Evolutionary conservation across 2,329 filamentous ascomycete species (phyloP).

Genomic region (Sclerotinia minor): DNA sequence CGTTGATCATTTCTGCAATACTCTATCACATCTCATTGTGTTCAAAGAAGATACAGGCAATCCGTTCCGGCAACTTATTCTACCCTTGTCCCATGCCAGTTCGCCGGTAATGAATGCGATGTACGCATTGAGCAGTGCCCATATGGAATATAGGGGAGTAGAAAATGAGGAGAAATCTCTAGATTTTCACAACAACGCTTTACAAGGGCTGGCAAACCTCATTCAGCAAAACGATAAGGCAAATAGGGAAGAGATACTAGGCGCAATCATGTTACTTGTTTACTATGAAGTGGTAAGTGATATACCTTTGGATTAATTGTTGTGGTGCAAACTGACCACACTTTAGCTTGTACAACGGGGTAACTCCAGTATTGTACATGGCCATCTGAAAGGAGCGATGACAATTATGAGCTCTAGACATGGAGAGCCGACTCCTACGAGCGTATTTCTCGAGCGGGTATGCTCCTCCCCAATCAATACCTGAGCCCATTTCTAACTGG

Average conservation of each 20-base stretch:
- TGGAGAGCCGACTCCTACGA: slow-evolving; percentile 50
- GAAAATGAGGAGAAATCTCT: slow-evolving; percentile 55
- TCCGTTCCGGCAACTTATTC: slow-evolving; percentile 61
- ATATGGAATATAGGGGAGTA: slow-evolving; percentile 67
- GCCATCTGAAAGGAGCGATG: slow-evolving; percentile 61
- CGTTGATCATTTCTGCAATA: slow-evolving; percentile 64
- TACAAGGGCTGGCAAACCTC: slow-evolving; percentile 56
- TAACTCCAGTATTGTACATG: slow-evolving; percentile 58
- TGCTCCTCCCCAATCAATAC: slow-evolving; percentile 26
- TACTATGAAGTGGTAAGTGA: slow-evolving; percentile 62
- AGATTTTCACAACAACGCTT: slow-evolving; percentile 59
- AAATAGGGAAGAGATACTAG: slow-evolving; percentile 58
- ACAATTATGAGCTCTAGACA: slow-evolving; percentile 56
- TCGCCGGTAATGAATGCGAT: slow-evolving; percentile 75
- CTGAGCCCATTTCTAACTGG: slow-evolving; percentile 32
- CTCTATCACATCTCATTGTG: slow-evolving; percentile 66
- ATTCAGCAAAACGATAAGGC: slow-evolving; percentile 54
- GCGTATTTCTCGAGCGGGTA: slow-evolving; percentile 61
- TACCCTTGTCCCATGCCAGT: slow-evolving; percentile 57
- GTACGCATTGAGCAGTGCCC: slow-evolving; percentile 79
- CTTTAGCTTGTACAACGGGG: slow-evolving; percentile 60
- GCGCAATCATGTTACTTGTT: slow-evolving; percentile 60
- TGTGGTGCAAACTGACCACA: slow-evolving; percentile 28
- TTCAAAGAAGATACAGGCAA: slow-evolving; percentile 63
- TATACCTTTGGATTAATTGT: neutral